Base-by-base conservation (phyloP, 2,329 filamentous ascomycete species). In the Fusarium protoensiforme region DNA sequence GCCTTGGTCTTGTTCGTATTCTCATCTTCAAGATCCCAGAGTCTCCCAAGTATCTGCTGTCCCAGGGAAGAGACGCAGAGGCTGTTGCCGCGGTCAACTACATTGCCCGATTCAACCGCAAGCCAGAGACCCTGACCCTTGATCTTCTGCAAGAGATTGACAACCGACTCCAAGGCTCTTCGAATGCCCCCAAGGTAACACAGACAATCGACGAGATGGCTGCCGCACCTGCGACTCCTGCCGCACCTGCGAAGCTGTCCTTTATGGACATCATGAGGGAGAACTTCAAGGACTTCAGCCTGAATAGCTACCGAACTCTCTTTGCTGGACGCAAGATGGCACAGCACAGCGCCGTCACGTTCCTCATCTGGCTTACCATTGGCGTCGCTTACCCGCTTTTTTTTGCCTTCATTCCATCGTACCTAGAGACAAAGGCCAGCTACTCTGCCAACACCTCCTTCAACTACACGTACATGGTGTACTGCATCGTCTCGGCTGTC, bases 321-420 rank as follows among this genome's bases (percentile, higher is more conserved):
- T 83, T 83, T 60, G 67, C 78, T 5, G 76, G 78, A 2, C 67
- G 71, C 18, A 80, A 79, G 65, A 79, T 83, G 77, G 77, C 80
- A 3, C 79, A 77, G 58, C 79, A 81, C 64, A 80, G 81, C 1
- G 69, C 75, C 0, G 75, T 86, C 7, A 83, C 81, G 1, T 85
- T 84, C 68, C 70, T 82, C 5, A 81, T 85, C 46, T 86, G 84
- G 85, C 69, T 85, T 5, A 85, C 82, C 0, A 84, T 86, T 33
- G 84, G 84, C n/a, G 81, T 86, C 24, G 84, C 83, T 2, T 86
- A 86, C 70, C 85, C 85, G 6, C 79, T 87, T 0, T 86, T 85
- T 74, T 85, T 85, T 72, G 83, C 82, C 51, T 86, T 86, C 62
- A 82, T 86, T 57, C 84, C 84, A 1, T 84, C 83, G 0, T 87